These are phyloP conservation scores for Alternaria arborescens DNA, from an alignment of 2,329 filamentous ascomycete genomes.

Conservation along the genomic window DNA sequence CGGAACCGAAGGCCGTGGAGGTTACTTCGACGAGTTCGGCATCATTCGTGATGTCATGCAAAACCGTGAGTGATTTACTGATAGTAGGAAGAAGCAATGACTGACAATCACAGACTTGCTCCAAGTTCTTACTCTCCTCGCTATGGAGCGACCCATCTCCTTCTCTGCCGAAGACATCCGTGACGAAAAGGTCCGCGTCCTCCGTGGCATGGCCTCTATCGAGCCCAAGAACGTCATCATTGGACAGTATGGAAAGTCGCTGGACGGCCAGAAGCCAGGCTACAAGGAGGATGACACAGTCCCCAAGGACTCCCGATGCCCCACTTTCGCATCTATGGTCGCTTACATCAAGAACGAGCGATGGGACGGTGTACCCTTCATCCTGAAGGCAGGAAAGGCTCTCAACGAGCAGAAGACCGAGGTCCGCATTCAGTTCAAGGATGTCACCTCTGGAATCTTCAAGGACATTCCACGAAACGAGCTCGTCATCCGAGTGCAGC, in stretches of 20 bases:
- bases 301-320: conserved; percentile 95
- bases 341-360: conserved; percentile 99
- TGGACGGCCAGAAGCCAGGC: conserved; percentile 93
- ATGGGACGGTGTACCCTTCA: conserved; percentile 99
- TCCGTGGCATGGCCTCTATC: conserved; percentile 90
- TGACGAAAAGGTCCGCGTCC: conserved; percentile 97
- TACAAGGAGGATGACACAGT: conserved; percentile 99
- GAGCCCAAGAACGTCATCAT: conserved; percentile 99
- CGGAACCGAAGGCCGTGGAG: conserved; percentile 95
- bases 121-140: conserved; percentile 92
- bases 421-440: conserved; percentile 99
- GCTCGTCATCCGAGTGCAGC: conserved; percentile 98
- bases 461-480: conserved; percentile 99
- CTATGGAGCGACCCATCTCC: conserved; percentile 98
- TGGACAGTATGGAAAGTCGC: conserved; percentile 94
- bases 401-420: conserved; percentile 99
- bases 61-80: conserved; percentile 70
- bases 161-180: conserved; percentile 98
- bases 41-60: conserved; percentile 99
- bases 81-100: background rate
- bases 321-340: conserved; percentile 96
- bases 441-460: conserved; percentile 98
- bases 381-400: conserved; percentile 98
- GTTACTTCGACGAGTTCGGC: conserved; percentile 99
- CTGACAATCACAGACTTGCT: conserved; percentile 70